Evolutionary conservation across 164 flowering plant genomes (phyloP).

Genomic region (Magnolia kwangsiensis): DNA sequence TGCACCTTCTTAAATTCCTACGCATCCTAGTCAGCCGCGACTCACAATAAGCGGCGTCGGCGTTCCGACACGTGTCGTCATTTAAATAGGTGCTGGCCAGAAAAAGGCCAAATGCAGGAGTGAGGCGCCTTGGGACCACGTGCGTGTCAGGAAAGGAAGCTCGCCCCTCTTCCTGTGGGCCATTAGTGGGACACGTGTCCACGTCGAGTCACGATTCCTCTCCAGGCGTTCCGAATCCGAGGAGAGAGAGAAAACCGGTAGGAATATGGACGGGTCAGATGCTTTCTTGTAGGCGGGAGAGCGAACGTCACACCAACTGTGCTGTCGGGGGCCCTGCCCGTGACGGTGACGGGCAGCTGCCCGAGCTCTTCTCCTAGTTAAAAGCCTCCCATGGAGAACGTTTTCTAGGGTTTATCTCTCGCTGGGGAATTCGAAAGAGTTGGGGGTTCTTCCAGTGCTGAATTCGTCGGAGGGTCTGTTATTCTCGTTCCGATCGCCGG

Average conservation of each 20-base stretch:
- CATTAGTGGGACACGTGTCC: conserved; percentile 4
- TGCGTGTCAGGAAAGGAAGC: conserved; percentile 10
- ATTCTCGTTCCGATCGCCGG: background rate
- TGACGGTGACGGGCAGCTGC: conserved; percentile 41
- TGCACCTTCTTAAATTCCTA: no score
- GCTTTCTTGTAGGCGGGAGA: background rate
- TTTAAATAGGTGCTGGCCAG: background rate
- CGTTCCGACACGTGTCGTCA: background rate
- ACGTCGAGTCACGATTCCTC: background rate
- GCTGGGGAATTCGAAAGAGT: background rate
- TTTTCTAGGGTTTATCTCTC: background rate
- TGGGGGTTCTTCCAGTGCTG: background rate
- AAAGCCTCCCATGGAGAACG: background rate
- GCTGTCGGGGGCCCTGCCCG: conserved; percentile 28
- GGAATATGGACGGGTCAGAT: conserved; percentile 3
- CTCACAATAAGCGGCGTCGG: background rate
- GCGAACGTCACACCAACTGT: conserved; percentile 8
- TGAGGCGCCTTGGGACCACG: conserved; percentile 1
- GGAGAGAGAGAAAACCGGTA: background rate
- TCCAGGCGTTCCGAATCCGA: background rate
- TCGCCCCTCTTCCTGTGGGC: background rate
- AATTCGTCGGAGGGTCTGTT: background rate
- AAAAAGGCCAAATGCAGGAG: background rate
- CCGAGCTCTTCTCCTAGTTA: conserved; percentile 10
- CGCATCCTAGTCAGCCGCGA: background rate